Conservation (phyloP, 2,329 filamentous ascomycete species). For the Zopfia rhizophila region DNA sequence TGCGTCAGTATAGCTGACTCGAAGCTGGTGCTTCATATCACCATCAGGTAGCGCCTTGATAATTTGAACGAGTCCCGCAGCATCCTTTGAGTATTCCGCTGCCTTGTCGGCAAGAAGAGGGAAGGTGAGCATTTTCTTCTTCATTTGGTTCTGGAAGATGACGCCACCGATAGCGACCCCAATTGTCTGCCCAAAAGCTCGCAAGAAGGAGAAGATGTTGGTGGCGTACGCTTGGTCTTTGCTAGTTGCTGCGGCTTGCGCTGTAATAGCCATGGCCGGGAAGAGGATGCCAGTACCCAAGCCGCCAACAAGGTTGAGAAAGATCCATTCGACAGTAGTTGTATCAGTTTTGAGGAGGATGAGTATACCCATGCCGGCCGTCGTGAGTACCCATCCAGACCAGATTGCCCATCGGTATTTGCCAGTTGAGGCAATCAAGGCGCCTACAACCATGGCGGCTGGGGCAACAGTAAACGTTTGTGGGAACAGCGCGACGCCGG, state of each 20-base stretch:
- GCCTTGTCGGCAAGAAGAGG: conserved; percentile 61
- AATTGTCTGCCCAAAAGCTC: conserved; percentile 71
- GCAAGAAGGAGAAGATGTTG: conserved; percentile 74
- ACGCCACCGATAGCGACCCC: conserved; percentile 75
- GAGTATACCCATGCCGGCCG: conserved; percentile 67
- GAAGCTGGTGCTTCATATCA: conserved; percentile 55
- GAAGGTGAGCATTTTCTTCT: conserved; percentile 60
- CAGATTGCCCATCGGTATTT: conserved; percentile 70
- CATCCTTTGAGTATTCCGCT: conserved; percentile 64
- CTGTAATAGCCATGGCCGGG: conserved; percentile 69
- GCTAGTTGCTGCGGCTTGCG: conserved; percentile 69
- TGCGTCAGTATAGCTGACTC: conserved; percentile 63
- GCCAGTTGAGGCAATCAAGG: conserved; percentile 65
- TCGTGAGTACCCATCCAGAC: conserved; percentile 69
- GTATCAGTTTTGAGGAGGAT: conserved; percentile 62
- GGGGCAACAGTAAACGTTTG: conserved; percentile 70
- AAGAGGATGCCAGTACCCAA: conserved; percentile 73
- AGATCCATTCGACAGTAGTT: conserved; percentile 65
- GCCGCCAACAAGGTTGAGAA: conserved; percentile 69
- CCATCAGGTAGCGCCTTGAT: conserved; percentile 65
- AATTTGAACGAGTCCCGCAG: conserved; percentile 67
- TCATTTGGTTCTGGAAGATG: conserved; percentile 75
- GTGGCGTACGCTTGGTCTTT: conserved; percentile 69
- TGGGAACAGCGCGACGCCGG: conserved; percentile 54
- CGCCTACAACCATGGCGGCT: conserved; percentile 66